A percentile compares a stretch with the other conserved stretches of the same genome.
These are phyloP conservation scores for Eucalyptus curtisii DNA, from an alignment of 345 rosid species.

Conservation along the genomic window DNA sequence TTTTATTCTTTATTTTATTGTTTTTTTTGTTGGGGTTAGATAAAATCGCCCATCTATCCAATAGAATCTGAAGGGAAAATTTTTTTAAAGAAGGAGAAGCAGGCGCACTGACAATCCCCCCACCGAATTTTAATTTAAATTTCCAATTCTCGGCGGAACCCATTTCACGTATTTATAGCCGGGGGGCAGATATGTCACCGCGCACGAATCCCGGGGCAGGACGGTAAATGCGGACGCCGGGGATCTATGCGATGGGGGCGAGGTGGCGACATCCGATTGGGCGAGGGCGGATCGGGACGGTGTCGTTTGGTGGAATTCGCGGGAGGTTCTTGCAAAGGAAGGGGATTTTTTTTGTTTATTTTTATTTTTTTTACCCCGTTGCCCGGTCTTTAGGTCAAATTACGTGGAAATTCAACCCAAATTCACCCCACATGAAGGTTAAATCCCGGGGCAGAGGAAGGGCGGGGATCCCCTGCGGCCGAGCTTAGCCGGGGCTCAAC, in stretches of 20 bases:
- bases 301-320: not conserved
- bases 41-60: slow-evolving; percentile 44
- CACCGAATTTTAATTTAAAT: not conserved
- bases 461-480: not conserved
- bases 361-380: too few species aligned
- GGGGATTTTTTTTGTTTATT: too few species aligned
- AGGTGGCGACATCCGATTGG: slow-evolving; percentile 15
- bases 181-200: not conserved
- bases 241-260: not conserved
- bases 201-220: not conserved
- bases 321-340: slow-evolving; percentile 5
- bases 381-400: slow-evolving; percentile 25
- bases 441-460: not conserved
- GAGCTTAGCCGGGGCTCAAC: not conserved
- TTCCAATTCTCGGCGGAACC: not conserved
- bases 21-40: not conserved
- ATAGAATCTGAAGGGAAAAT: slow-evolving; percentile 2
- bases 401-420: slow-evolving; percentile 53
- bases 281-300: not conserved
- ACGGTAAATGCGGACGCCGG: not conserved
- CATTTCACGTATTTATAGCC: not conserved
- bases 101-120: slow-evolving; percentile 13
- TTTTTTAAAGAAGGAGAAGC: slow-evolving; percentile 3
- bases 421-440: slow-evolving; percentile 35
- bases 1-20: not conserved